Evolutionary conservation across 2,329 filamentous ascomycete genomes (phyloP).

Genomic region (Nothophoma quercina): DNA sequence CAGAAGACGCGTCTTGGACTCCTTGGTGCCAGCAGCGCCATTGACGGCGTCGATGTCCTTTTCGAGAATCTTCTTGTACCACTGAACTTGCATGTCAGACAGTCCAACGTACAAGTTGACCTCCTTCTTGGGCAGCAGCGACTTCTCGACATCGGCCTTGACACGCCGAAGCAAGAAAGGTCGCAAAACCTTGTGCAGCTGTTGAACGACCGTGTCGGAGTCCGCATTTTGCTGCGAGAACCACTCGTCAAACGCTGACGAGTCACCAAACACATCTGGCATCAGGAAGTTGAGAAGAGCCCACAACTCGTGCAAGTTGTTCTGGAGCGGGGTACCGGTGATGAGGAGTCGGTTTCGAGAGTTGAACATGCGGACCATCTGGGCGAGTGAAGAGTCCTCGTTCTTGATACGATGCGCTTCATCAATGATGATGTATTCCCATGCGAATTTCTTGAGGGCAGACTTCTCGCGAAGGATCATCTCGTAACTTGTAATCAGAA

Average conservation of each 20-base stretch:
- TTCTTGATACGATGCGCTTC: constrained; percentile 99
- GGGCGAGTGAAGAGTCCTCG: constrained; percentile 94
- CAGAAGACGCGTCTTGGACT: constrained; percentile 94
- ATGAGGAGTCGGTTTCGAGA: constrained; percentile 95
- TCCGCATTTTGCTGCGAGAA: constrained; percentile 90
- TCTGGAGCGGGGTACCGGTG: constrained; percentile 94
- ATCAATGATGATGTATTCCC: constrained; percentile 99
- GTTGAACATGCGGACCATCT: constrained; percentile 95
- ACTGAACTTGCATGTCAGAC: constrained; percentile 99
- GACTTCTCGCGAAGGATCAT: constrained; percentile 97
- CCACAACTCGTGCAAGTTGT: constrained; percentile 98
- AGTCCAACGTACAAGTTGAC: constrained; percentile 97
- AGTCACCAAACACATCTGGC: constrained; percentile 97
- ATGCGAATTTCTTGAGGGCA: constrained; percentile 95
- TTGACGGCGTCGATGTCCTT: constrained; percentile 99
- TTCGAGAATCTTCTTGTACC: constrained; percentile 98
- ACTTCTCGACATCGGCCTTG: constrained; percentile 98
- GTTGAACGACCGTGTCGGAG: constrained; percentile 94
- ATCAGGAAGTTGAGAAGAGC: constrained; percentile 95
- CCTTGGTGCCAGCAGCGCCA: constrained; percentile 91
- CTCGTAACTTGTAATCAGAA: constrained; percentile 98
- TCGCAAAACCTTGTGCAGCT: constrained; percentile 89
- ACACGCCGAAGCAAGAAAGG: constrained; percentile 95
- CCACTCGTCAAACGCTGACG: constrained; percentile 97
- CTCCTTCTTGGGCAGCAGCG: constrained; percentile 94